These are phyloP conservation scores for Botrytis byssoidea DNA, from an alignment of 2,329 filamentous ascomycete genomes.

Conservation along the genomic window DNA sequence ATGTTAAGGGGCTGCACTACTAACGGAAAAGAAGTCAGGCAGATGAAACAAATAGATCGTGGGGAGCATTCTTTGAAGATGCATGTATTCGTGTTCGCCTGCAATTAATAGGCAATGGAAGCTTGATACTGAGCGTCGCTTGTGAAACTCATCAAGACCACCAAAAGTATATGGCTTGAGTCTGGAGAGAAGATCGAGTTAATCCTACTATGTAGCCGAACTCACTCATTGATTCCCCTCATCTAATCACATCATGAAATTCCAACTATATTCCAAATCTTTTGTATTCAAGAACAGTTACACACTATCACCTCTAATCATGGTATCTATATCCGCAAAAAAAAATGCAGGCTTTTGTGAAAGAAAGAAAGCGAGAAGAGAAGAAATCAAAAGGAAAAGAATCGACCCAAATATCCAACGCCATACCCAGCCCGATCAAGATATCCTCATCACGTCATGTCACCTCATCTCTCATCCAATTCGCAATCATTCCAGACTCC, in stretches of 20 bases:
- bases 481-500: background rate
- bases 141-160: background rate
- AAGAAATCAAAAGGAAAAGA: background rate
- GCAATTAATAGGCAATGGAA: too few relatives aligned
- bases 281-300: background rate
- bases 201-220: background rate
- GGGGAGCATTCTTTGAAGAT: too few relatives aligned
- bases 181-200: background rate
- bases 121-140: background rate
- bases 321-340: constrained; percentile 1
- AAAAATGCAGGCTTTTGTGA: background rate
- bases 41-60: too few relatives aligned
- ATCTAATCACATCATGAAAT: background rate
- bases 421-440: background rate
- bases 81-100: too few relatives aligned
- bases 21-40: background rate
- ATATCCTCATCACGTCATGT: background rate
- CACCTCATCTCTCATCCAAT: background rate
- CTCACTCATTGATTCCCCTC: too few relatives aligned
- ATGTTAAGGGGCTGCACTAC: background rate
- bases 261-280: background rate
- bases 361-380: background rate
- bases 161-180: too few relatives aligned
- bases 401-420: background rate
- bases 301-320: background rate